Base-by-base conservation (phyloP, 768 basidiomycete species). In the Macrolepiota albuminosa region DNA sequence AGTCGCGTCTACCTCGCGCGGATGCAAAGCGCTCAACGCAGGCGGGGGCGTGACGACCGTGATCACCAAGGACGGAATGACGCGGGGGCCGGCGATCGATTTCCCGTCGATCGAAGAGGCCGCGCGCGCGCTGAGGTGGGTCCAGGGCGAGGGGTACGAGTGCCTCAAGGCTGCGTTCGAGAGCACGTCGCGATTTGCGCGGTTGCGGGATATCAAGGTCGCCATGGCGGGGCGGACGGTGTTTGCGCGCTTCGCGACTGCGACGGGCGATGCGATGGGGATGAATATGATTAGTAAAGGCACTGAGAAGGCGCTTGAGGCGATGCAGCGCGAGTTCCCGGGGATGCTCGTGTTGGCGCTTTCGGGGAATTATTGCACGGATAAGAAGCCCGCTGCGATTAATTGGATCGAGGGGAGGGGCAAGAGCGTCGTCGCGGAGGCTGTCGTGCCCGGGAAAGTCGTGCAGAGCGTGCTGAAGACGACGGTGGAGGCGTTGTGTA, bases 261-360 rank as follows among this genome's bases (percentile, higher is more conserved):
- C 85, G 57, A 98, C 97, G 0, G 97, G 95, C 34, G 96, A 98
- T 68, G 96, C 97, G 45, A 99, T 98, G 96, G 97, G 97, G 18
- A 99, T 99, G 97, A 99, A 99, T 80, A 99, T 98, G 97, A 97
- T 98, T 69, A 92, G 90, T 9, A 99, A 99, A 76, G 97, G 95
- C 3, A 95, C 94, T 10, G 97, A 98, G 78, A 91, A 91, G 74
- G 95, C 95, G 24, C 82, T 99, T 13, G 93, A 89, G 68, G 82
- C 80, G 24, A 81, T 93, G 82, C 80, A 82, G 65, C 78, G 79
- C 53, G 73, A 86, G 67, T 99, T 93, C 79, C 96, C 96, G 4
- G 87, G 88, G 61, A 98, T 98, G 95, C 73, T 85, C 57, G 86
- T 94, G 45, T 82, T 97, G 37, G 91, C 96, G 9, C 82, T 99